Percentiles rank a stretch among this genome's conserved stretches.
phyloP scores from a whole-genome alignment of 768 basidiomycete genomes.

The Tricholoma terreum region DNA sequence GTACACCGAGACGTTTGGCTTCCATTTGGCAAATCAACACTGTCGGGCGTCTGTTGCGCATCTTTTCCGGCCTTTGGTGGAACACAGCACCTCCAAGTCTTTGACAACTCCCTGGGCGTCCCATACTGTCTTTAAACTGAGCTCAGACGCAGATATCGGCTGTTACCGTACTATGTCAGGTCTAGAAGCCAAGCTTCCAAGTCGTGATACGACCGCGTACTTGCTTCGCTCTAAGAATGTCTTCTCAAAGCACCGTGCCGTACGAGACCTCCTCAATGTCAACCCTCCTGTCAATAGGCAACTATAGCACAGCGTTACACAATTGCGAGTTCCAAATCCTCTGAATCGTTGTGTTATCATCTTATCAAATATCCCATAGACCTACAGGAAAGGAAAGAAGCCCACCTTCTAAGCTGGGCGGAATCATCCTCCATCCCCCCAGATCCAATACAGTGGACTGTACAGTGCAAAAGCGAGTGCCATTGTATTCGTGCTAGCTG shows the following conservation, averaged over 20 bases:
- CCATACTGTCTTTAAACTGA: background rate
- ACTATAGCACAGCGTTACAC: conserved; percentile 17
- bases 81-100: background rate
- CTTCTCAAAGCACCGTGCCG: background rate
- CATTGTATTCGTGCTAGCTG: background rate
- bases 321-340: conserved; percentile 9
- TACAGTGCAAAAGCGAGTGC: conserved; percentile 18
- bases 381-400: conserved; percentile 16
- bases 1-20: background rate
- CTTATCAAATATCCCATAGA: conserved; percentile 6
- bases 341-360: background rate
- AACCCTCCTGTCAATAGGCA: conserved; percentile 10
- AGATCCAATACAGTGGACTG: conserved; percentile 14
- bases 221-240: conserved; percentile 10
- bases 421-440: conserved; percentile 8
- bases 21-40: background rate
- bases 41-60: background rate
- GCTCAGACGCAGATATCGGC: background rate
- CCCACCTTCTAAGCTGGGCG: conserved; percentile 17
- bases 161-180: conserved; percentile 1
- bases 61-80: background rate
- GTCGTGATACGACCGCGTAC: background rate
- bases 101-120: background rate
- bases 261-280: conserved; percentile 2
- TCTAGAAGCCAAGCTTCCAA: background rate